Conservation (phyloP, 2,329 filamentous ascomycete genomes). For the Colletotrichum tamarilloi region DNA sequence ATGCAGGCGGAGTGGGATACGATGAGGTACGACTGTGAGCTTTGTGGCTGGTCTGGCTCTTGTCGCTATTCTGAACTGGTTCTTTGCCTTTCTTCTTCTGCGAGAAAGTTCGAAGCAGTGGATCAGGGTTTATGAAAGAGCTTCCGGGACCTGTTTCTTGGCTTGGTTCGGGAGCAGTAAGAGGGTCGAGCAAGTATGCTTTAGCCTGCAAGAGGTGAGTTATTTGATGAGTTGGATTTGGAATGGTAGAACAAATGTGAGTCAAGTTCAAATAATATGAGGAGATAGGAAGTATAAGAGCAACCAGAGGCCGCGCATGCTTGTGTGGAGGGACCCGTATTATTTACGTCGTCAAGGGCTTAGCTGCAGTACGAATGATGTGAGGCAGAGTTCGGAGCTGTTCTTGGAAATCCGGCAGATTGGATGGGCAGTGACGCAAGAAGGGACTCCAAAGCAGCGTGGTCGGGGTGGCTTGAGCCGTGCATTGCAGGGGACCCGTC, state of each 20-base stretch:
- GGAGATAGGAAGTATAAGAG: constrained; percentile 6
- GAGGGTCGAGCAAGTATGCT: constrained; percentile 75
- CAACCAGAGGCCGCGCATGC: constrained; percentile 22
- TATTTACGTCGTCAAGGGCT: constrained; percentile 38
- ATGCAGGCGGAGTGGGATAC: constrained; percentile 63
- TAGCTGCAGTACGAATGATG: constrained; percentile 29
- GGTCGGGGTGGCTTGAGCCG: constrained; percentile 27
- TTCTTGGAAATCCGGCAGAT: constrained; percentile 30
- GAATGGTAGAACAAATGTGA: neutral
- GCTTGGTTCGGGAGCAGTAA: constrained; percentile 74
- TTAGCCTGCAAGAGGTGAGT: constrained; percentile 60
- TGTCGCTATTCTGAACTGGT: neutral
- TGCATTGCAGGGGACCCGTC: constrained; percentile 18
- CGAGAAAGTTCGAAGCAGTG: constrained; percentile 38
- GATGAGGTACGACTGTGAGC: constrained; percentile 25
- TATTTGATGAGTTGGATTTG: constrained; percentile 2
- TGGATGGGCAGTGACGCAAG: constrained; percentile 35
- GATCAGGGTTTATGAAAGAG: constrained; percentile 58
- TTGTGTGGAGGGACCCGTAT: constrained; percentile 32
- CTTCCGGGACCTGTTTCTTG: constrained; percentile 74
- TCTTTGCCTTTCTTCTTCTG: constrained; percentile 39
- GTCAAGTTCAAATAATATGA: neutral
- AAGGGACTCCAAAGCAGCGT: constrained; percentile 23
- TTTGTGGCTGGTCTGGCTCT: constrained; percentile 15
- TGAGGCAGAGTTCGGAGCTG: constrained; percentile 24